phyloP scores from a whole-genome alignment of 192 early-diverging fungal genomes.

The Spizellomyces punctatus region DNA sequence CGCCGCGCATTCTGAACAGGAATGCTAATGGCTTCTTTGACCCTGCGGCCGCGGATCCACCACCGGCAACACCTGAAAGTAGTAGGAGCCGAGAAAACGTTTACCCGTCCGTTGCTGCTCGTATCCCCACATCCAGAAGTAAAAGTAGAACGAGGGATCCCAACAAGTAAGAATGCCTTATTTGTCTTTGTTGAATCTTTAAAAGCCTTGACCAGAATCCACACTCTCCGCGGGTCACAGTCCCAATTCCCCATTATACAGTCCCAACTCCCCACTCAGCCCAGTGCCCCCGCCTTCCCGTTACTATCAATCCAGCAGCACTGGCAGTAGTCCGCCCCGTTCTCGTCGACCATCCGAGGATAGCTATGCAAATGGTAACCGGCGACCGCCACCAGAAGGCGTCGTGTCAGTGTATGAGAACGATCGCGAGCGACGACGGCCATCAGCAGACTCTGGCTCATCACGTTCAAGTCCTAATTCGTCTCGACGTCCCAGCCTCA shows the following conservation, averaged over 20 bases:
- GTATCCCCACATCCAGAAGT: not conserved
- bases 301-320: not conserved
- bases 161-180: not conserved
- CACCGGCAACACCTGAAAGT: not conserved
- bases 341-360: slow-evolving; percentile 8
- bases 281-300: not conserved
- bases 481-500: not conserved
- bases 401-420: not conserved
- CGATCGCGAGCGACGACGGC: slow-evolving; percentile 10
- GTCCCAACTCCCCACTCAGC: not conserved
- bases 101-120: not conserved
- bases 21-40: slow-evolving; percentile 34
- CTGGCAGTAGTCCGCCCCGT: slow-evolving; percentile 1
- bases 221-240: not conserved
- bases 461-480: slow-evolving; percentile 3
- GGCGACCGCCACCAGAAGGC: not conserved
- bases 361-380: slow-evolving; percentile 5
- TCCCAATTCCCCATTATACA: too few species aligned
- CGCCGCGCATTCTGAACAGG: slow-evolving; percentile 21
- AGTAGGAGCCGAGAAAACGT: not conserved
- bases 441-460: not conserved
- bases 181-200: not conserved
- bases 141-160: not conserved
- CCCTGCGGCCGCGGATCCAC: slow-evolving; percentile 1
- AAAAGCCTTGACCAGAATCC: not conserved